phyloP scores from a whole-genome alignment of 176 grass and related monocot genomes.

The Alloteropsis semialata region DNA sequence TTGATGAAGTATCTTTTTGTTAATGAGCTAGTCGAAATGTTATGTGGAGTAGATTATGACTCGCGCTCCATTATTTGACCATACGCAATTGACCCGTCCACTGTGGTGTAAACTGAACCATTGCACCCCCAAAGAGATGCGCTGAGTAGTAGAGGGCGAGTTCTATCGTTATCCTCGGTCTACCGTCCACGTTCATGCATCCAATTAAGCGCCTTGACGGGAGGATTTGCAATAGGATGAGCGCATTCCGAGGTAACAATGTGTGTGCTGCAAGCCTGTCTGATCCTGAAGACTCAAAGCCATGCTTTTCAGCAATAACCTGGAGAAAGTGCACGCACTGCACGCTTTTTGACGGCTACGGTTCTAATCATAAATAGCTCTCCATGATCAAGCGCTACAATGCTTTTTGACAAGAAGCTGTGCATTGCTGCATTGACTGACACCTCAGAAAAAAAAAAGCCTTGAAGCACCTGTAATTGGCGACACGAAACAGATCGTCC shows the following conservation, averaged over 20 bases:
- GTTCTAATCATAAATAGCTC: neutral
- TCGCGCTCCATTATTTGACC: neutral
- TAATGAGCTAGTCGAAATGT: neutral
- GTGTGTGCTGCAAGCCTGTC: conserved; percentile 8
- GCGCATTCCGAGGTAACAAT: neutral
- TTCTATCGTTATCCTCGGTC: neutral
- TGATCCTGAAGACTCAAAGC: neutral
- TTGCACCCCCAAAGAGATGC: neutral
- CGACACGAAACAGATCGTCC: neutral
- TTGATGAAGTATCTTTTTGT: neutral
- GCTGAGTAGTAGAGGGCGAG: neutral
- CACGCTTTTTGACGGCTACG: neutral
- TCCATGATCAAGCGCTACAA: neutral
- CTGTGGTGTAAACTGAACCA: neutral
- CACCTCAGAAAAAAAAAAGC: neutral
- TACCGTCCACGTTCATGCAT: neutral
- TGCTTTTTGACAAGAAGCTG: neutral
- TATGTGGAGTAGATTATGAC: neutral
- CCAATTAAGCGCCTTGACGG: neutral
- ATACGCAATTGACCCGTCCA: neutral
- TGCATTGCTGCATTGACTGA: neutral
- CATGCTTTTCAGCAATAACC: neutral
- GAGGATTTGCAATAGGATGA: neutral
- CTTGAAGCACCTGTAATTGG: neutral
- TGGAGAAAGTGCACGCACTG: neutral